Evolutionary conservation across 2,329 filamentous ascomycete genomes (phyloP), one percentile per base, ranked within the genome.

Genomic region (Fusarium avenaceum): DNA sequence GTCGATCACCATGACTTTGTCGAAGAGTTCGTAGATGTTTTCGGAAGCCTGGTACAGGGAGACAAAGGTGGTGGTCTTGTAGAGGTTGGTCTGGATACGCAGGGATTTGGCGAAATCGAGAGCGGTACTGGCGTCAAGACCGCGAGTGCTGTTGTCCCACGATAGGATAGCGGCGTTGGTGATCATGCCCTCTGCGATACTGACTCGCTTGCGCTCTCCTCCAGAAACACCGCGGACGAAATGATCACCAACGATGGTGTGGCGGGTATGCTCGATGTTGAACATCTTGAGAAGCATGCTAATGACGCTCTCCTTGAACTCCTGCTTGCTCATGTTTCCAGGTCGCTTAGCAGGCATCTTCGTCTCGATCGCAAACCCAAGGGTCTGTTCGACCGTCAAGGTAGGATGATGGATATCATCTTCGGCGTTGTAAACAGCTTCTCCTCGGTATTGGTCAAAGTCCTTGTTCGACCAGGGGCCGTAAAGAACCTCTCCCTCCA

Each of bases 371-470:
- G 94, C 94, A 75, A 97, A 97, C 1, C 87, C 89, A 1, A 97
- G 85, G 0, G 94, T 97, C 76, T 97, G 93, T 55, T 92, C 91
- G 4, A 97, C 94, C 0, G 93, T 96, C 24, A 97, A 83, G 0
- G 92, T 96, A 0, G 94, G 88, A 71, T 94, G 90, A 72, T 97
- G 93, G 22, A 95, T 85, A 71, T 97, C 94, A 69, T 96, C 93
- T 77, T 92, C 89, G 26, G 77, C 77, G 74, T 93, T 95, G 81
- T 96, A 97, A 6, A 95, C 90, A 1, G 92, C 90, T 80, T 97
- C 92, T 50, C 92, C 92, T 30, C 92, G 87, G 76, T 93, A 96
- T 50, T 86, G 83, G 74, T 90, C 86, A 68, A 96, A 95, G 48
- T 91, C 89, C 20, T 89, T 81, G 17, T 89, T 85, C 6, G 88